Evolutionary conservation across 1,284 basidiomycete genomes (phyloP), one percentile per base, ranked within the genome.

Genomic region (Cryptococcus jaspeensis): DNA sequence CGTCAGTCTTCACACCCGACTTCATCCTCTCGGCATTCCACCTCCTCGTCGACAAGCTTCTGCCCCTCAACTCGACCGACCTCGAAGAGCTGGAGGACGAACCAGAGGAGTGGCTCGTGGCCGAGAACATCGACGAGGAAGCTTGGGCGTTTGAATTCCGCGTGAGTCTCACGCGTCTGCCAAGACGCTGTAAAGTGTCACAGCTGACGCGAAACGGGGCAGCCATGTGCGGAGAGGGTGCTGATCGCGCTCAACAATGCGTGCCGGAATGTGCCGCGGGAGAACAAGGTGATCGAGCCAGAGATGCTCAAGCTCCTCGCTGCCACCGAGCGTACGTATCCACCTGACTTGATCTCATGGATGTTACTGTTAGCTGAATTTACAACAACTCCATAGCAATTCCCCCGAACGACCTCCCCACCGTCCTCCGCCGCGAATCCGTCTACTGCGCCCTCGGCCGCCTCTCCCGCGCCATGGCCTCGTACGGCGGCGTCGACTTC

Each of bases 141-240:
- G 90, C 91, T 32, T 95, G 92, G 92, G 86, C 90, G 58, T 94
- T 84, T 67, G 89, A 92, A 67, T 84, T 93, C 57, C 81, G 92
- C 55, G 91, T 92, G 66, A 52, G 86, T 75, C 3, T 52, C 3
- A 28, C 32, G 20, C 9, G 28, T 32, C 4, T 32, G 28, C 28
- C 9, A n/a, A n/a, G n/a, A n/a, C n/a, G 4, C 44, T n/a, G 22
- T 25, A 9, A 13, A 18, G 35, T 12, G 44, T 62, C 53, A 55
- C 44, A 40, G 23, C 25, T 22, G 36, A 38, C 32, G 5, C 37
- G 32, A 51, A 28, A 25, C 22, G 15, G 9, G 47, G 6, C 52
- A 75, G 91, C 86, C 90, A 2, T 94, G 92, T 64, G 89, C 87
- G 38, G 92, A 94, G 76, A 83, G 92, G 11, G 88, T 94, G 18